Percentiles rank a stretch among this genome's conserved stretches.
phyloP scores from a whole-genome alignment of 2,329 filamentous ascomycete genomes.

The Chrysosporium queenslandicum region DNA sequence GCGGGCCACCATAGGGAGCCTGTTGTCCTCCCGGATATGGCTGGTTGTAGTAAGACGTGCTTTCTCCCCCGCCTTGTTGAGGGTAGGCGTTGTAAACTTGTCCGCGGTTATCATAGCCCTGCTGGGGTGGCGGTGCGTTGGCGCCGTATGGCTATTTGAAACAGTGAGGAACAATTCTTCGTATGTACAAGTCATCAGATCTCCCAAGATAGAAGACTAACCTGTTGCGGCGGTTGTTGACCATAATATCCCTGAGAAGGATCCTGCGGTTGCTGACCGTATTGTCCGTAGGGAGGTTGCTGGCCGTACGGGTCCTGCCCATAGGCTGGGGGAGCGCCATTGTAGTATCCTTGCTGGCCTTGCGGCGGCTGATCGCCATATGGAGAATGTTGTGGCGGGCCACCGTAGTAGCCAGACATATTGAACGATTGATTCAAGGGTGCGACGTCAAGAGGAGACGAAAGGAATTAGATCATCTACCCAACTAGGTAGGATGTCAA shows the following conservation, averaged over 20 bases:
- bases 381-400: conserved; percentile 4
- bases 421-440: background rate
- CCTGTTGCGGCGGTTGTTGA: conserved; percentile 18
- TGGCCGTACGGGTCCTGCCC: background rate
- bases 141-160: conserved; percentile 4
- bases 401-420: conserved; percentile 17
- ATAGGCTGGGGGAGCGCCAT: conserved; percentile 14
- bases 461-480: no score
- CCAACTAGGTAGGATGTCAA: no score
- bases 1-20: conserved; percentile 3
- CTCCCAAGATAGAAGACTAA: conserved; percentile 16
- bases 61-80: conserved; percentile 24
- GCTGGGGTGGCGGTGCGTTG: conserved; percentile 9
- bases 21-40: conserved; percentile 8
- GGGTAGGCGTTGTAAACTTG: conserved; percentile 16
- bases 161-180: background rate
- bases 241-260: conserved; percentile 14
- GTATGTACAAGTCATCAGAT: background rate
- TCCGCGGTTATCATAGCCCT: conserved; percentile 22
- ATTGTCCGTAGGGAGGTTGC: conserved; percentile 12
- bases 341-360: conserved; percentile 11
- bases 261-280: conserved; percentile 15
- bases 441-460: no score
- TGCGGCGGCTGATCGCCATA: conserved; percentile 9
- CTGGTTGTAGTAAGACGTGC: conserved; percentile 26